These are phyloP conservation scores for Psilocybe sp. DNA, from an alignment of 768 basidiomycete species.

Conservation along the genomic window DNA sequence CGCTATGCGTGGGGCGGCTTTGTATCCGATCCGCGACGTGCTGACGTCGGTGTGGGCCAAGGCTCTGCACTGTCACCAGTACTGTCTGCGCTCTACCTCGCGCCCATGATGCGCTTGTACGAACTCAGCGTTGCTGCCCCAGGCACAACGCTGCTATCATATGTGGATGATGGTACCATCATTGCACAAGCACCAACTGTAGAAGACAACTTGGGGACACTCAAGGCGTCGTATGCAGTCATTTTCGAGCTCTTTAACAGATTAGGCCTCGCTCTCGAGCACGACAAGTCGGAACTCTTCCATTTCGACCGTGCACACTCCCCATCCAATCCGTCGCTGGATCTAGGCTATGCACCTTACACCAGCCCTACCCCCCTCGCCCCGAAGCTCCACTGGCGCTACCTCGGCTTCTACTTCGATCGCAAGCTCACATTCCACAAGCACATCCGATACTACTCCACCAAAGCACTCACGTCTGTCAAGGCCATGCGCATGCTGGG, in stretches of 20 bases:
- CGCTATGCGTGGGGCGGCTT: background rate
- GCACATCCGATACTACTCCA: background rate
- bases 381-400: background rate
- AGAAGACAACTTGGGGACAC: too few species aligned
- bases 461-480: too few species aligned
- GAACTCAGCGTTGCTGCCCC: too few species aligned
- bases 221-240: background rate
- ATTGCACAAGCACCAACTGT: too few species aligned
- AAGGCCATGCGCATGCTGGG: too few species aligned
- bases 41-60: background rate
- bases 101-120: too few species aligned
- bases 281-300: conserved; percentile 2
- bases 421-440: background rate
- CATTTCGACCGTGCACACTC: conserved; percentile 3
- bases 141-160: too few species aligned
- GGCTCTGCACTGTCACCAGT: background rate
- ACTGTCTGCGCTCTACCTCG: background rate
- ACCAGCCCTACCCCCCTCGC: background rate
- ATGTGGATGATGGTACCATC: too few species aligned
- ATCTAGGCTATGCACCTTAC: conserved; percentile 3
- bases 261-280: background rate
- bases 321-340: background rate
- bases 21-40: background rate
- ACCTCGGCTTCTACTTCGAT: background rate
- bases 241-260: background rate